Evolutionary conservation across 306 rosid species (phyloP).

Genomic region (Gynostemma pentaphyllum): DNA sequence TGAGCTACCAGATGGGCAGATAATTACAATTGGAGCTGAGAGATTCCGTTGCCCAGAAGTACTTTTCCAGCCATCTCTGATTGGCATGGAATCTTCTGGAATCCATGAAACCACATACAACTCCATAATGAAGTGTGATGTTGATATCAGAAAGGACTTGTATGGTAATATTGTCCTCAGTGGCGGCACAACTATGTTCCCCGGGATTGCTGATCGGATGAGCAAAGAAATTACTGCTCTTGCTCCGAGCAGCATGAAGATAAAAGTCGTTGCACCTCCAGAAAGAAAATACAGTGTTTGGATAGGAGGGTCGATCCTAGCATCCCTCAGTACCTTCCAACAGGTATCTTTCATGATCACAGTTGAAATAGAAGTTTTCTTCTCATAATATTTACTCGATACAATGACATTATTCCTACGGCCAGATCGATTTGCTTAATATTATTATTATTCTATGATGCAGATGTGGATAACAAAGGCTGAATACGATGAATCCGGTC

Average conservation of each 20-base stretch:
- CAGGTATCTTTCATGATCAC: conserved; percentile 26
- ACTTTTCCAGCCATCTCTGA: conserved; percentile 65
- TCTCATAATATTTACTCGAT: not conserved
- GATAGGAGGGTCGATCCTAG: conserved; percentile 74
- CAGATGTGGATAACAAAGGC: conserved; percentile 79
- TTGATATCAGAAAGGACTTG: conserved; percentile 66
- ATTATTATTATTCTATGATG: not conserved
- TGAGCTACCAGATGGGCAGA: conserved; percentile 66
- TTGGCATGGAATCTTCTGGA: conserved; percentile 69
- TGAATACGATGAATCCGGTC: conserved; percentile 70
- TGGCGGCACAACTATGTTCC: conserved; percentile 69
- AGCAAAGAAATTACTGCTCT: conserved; percentile 72
- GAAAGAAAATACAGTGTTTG: conserved; percentile 75
- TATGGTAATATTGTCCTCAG: conserved; percentile 65
- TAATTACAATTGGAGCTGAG: conserved; percentile 65
- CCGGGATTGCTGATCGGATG: conserved; percentile 70
- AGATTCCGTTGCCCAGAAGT: conserved; percentile 76
- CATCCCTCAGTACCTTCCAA: conserved; percentile 71
- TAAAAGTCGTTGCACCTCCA: conserved; percentile 73
- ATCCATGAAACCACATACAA: conserved; percentile 65
- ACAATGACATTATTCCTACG: not conserved
- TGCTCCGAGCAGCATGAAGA: conserved; percentile 79
- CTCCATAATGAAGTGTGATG: conserved; percentile 75
- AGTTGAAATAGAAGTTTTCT: not conserved
- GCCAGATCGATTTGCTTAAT: not conserved